Evolutionary conservation across 495 filamentous ascomycete genomes (phyloP).

Genomic region (Aspergillus baeticus): DNA sequence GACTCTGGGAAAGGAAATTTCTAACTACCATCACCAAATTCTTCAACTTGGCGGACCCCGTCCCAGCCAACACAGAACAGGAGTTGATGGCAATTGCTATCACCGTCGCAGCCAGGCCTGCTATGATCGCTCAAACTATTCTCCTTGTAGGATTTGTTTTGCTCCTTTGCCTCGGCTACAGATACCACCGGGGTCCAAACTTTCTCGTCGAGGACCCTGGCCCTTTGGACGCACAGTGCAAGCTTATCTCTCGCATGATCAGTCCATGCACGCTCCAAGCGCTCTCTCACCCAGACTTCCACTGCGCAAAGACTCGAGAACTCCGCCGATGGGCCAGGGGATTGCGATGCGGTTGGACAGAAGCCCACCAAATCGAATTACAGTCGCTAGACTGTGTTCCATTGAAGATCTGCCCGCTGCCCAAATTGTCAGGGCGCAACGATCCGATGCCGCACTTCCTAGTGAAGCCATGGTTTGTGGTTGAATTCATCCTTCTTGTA

Average conservation of each 20-base stretch:
- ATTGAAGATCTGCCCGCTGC: background rate
- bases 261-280: background rate
- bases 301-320: conserved; percentile 19
- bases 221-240: conserved; percentile 22
- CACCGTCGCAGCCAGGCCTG: conserved; percentile 13
- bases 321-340: conserved; percentile 21
- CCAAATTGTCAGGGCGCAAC: background rate
- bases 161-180: conserved; percentile 1
- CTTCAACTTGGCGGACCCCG: conserved; percentile 14
- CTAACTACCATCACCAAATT: conserved; percentile 17
- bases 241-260: conserved; percentile 15
- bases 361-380: conserved; percentile 11
- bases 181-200: conserved; percentile 5
- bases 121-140: conserved; percentile 14
- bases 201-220: conserved; percentile 10
- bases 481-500: conserved; percentile 20
- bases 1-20: conserved; percentile 24
- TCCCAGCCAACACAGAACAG: conserved; percentile 4
- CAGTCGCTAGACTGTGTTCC: background rate
- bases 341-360: conserved; percentile 20
- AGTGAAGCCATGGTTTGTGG: conserved; percentile 18
- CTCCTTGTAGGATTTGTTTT: background rate
- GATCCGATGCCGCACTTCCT: conserved; percentile 29
- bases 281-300: conserved; percentile 5
- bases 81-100: conserved; percentile 4